Evolutionary conservation across 495 filamentous ascomycete species (phyloP).

Genomic region (Tuber calosporum): DNA sequence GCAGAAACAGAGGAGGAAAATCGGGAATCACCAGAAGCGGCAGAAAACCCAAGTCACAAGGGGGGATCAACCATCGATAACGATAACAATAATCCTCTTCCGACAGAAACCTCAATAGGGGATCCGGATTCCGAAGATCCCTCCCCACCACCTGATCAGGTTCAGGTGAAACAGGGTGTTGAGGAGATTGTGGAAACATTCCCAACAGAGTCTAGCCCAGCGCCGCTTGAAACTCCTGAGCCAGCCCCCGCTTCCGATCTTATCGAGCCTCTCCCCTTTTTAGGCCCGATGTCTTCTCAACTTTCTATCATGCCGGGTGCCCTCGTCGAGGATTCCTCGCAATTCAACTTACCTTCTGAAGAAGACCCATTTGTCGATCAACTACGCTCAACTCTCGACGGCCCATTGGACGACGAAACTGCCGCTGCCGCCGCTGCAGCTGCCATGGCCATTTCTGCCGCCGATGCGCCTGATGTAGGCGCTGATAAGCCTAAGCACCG

Average conservation of each 20-base stretch:
- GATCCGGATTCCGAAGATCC: not conserved
- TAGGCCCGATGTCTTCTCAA: slow-evolving; percentile 23
- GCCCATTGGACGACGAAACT: slow-evolving; percentile 28
- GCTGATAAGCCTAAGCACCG: slow-evolving; percentile 18
- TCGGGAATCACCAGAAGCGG: not conserved
- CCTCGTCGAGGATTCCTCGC: slow-evolving; percentile 11
- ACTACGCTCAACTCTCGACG: slow-evolving; percentile 13
- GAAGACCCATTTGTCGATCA: slow-evolving; percentile 12
- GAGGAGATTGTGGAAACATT: not conserved
- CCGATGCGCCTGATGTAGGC: slow-evolving; percentile 15
- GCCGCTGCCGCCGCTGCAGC: slow-evolving; percentile 25
- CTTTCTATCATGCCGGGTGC: slow-evolving; percentile 27
- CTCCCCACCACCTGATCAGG: not conserved
- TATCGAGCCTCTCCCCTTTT: slow-evolving; percentile 3
- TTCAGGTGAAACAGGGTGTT: not conserved
- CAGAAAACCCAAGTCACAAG: not conserved
- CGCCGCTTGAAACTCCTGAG: slow-evolving; percentile 8
- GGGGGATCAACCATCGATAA: not conserved
- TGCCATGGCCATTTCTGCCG: slow-evolving; percentile 27
- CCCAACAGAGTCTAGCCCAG: slow-evolving; percentile 6
- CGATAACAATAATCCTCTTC: not conserved
- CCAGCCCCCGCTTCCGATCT: slow-evolving; percentile 5
- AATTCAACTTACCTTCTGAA: slow-evolving; percentile 7
- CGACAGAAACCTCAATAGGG: not conserved
- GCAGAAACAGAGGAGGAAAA: not conserved